Evolutionary conservation across 2,329 filamentous ascomycete genomes (phyloP), one percentile per base, ranked within the genome.

Genomic region (Diaporthe sp.): DNA sequence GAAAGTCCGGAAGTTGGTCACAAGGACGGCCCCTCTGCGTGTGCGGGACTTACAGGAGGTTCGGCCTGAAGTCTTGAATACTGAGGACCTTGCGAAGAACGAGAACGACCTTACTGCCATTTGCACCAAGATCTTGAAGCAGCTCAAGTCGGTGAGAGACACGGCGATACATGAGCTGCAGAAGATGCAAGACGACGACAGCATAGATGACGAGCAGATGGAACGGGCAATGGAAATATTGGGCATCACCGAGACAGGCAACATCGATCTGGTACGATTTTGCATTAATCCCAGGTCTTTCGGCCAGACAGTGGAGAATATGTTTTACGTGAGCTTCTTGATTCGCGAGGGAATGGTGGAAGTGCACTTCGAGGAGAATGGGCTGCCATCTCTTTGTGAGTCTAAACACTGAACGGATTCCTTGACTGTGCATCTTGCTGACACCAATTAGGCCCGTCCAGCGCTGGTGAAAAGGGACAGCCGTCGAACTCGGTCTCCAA

Each of bases 301-400:
- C 80, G 95, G 95, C 0, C 97, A 99, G 84, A 98, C 95, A 0
- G 92, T 99, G 9, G 97, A 99, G 83, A 99, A 99, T 80, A 88
- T 99, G 80, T 99, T 99, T 84, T 98, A 98, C 82, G 91, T 98
- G 79, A 97, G 95, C 82, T 99, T 99, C 81, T 86, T 99, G 76
- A 95, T 98, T 76, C 92, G 94, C 75, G 97, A 99, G 84, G 95
- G 95, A 15, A 91, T 90, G 76, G 90, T 95, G 8, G 91, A 91
- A 46, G 88, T 99, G n/a, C 88, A 90, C 4, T 90, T 92, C 74
- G 96, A 98, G 80, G 89, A 92, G 17, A 86, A 93, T 76, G 92
- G 90, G 1, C 85, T 98, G 57, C 96, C 96, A n/a, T 92, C 95
- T 31, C 84, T 98, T 67, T 88, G 95, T 98, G 88, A 87, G 94